Evolutionary conservation across 2,329 filamentous ascomycete genomes (phyloP), one percentile per base, ranked within the genome.

Genomic region (Neurospora sp.): DNA sequence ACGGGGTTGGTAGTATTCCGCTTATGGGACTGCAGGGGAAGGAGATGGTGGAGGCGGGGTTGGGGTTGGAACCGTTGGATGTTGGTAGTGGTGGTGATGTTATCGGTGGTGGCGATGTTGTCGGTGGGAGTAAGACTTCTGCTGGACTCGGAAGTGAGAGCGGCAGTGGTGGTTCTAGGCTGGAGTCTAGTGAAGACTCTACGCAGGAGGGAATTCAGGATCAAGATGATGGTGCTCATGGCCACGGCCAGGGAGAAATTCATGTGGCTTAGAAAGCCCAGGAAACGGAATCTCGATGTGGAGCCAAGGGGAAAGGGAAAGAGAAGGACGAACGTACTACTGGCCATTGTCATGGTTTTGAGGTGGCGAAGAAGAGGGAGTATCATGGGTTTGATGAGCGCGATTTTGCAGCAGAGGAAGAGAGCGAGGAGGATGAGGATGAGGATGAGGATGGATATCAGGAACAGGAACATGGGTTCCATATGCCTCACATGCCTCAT

Each of bases 31-130:
- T 10, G 46, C 15, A 15, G 38, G 9, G 67, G n/a, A 38, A 43
- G 66, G 68, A 66, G 38, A 38, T 19, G 38, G 69, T 68, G 15
- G 68, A 69, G 0, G 70, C 70, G 13, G 75, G 74, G 8, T 68
- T 68, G 3, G 74, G 72, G 4, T 75, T 74, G 17, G 69, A 69
- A 1, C 75, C 74, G 42, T 77, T 79, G 9, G 46, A 75, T 17
- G 83, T 70, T 74, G 43, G 10, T 84, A 1, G 71, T 73, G 68
- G 23, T 68, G 23, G 66, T n/a, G 3, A n/a, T 66, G 17, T 38
- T 7, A 3, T 19, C 15, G 43, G 39, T 68, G 33, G 66, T n/a
- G 28, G 19, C 3, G 2, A n/a, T 66, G 17, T 42, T n/a, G 19
- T 33, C 11, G 43, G 39, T 68, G 33, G 58, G 67, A 70, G 69